Base-by-base conservation (phyloP, 2,329 filamentous ascomycete species). In the Aspergillus fumigatus region DNA sequence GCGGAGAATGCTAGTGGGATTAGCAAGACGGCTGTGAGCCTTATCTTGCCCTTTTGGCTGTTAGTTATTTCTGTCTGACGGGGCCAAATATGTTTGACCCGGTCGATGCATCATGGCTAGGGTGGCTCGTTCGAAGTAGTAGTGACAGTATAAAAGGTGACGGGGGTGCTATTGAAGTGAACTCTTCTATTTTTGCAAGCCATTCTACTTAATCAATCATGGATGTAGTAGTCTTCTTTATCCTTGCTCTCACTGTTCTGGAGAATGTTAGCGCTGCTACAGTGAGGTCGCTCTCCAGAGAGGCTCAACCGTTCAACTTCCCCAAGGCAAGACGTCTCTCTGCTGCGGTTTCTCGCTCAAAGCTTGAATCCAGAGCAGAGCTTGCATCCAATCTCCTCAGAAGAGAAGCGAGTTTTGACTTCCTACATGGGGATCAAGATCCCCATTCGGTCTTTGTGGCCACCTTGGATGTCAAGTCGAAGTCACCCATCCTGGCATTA, bases 401-500 rank as follows among this genome's bases (percentile, higher is more conserved):
- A 10, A 47, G 32, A 11, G 27, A 45, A 29, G 53, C 49, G 29
- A 48, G 26, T 9, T 52, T 55, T 17, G 47, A 52, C 17, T 55
- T 51, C n/a, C 19, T 55, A 8, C 53, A 55, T 21, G 48, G 38
- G 7, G 53, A 57, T 19, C 47, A 40, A 11, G 25, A 23, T 14
- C 50, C 25, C 27, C 52, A 57, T 38, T 55, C 55, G 14, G 52
- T 59, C 35, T 58, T 56, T 14, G 50, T 53, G 17, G 53, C 60
- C 14, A 60, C 57, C n/a, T 32, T 59, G 11, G 21, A 49, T 3
- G 56, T 62, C 7, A 52, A 41, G 45, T 59, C 59, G 8, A 51
- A 59, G 45, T 40, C 32, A 17, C 61, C 59, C 19, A 56, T 61
- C 4, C 45, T 63, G 40, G 21, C 53, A 19, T 23, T 63, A 4